phyloP scores from a whole-genome alignment of 169 alveolate species.

The Plasmodium sp. region DNA sequence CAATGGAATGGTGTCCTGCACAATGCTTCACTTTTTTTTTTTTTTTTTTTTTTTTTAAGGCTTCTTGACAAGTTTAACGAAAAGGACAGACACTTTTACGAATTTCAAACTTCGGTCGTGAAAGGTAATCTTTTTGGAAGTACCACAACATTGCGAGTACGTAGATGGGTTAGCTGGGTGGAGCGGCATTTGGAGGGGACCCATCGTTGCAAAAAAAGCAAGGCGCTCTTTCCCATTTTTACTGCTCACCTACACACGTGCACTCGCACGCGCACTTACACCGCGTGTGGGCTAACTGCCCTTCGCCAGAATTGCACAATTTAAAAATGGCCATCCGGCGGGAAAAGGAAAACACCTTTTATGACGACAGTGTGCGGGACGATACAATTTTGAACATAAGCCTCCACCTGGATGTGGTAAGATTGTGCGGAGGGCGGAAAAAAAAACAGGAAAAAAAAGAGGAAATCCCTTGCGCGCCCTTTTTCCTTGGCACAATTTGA shows the following conservation, averaged over 20 bases:
- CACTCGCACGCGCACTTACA: neutral
- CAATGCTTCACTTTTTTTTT: neutral
- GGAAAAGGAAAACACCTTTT: constrained; percentile 26
- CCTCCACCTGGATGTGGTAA: constrained; percentile 45
- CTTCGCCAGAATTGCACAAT: constrained; percentile 19
- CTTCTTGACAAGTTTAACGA: constrained; percentile 43
- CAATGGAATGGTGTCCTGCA: neutral
- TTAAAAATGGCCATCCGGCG: constrained; percentile 7
- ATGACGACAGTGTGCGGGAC: constrained; percentile 15
- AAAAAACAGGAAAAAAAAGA: neutral
- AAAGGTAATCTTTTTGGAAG: neutral
- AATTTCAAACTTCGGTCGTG: constrained; percentile 30
- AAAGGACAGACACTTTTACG: constrained; percentile 62
- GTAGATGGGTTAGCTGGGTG: neutral
- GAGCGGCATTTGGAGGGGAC: neutral
- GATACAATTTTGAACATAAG: constrained; percentile 29
- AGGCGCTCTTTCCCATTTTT: neutral
- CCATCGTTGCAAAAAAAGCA: neutral
- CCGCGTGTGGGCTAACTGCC: neutral
- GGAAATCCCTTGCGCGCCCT: neutral
- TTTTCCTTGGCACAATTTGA: neutral
- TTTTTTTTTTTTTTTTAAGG: neutral
- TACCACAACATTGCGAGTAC: neutral
- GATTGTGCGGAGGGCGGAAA: neutral
- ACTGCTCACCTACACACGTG: neutral